phyloP scores from a whole-genome alignment of 345 rosid genomes.

The Trapa incisa region DNA sequence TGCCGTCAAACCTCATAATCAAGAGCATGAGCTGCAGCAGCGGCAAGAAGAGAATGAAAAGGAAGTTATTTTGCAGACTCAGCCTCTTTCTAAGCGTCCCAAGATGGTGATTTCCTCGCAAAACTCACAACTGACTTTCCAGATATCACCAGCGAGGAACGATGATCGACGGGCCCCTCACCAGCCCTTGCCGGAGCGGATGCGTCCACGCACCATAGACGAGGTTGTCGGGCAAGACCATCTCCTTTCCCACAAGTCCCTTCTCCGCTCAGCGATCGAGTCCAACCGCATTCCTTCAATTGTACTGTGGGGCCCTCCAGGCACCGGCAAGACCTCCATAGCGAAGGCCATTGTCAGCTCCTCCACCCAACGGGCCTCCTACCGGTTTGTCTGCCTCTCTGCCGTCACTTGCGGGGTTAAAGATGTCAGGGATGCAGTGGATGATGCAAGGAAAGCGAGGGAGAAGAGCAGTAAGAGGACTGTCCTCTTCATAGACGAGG shows the following conservation, averaged over 20 bases:
- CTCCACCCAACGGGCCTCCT: conserved; percentile 19
- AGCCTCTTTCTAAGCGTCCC: conserved; percentile 25
- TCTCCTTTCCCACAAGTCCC: conserved; percentile 37
- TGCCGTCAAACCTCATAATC: conserved; percentile 6
- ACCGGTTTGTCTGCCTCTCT: conserved; percentile 50
- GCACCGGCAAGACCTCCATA: conserved; percentile 79
- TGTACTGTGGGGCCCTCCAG: conserved; percentile 82
- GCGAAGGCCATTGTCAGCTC: conserved; percentile 57
- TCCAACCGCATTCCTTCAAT: conserved; percentile 57
- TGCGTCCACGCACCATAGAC: conserved; percentile 60
- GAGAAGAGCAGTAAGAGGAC: conserved; percentile 34
- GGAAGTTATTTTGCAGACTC: background rate
- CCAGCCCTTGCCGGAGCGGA: conserved; percentile 58
- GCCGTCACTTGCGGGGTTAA: conserved; percentile 69
- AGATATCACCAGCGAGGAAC: background rate
- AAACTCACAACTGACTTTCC: background rate
- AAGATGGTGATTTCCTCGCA: conserved; percentile 7
- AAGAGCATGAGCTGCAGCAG: conserved; percentile 1
- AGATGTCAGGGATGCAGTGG: conserved; percentile 66
- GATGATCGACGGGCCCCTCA: conserved; percentile 9
- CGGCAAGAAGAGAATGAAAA: background rate
- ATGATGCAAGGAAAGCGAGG: conserved; percentile 45
- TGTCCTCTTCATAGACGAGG: conserved; percentile 69
- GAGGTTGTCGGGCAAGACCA: conserved; percentile 79
- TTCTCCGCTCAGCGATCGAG: conserved; percentile 45